These are phyloP conservation scores for Plasmodium fragile DNA, from an alignment of 169 alveolate genomes.

Conservation along the genomic window DNA sequence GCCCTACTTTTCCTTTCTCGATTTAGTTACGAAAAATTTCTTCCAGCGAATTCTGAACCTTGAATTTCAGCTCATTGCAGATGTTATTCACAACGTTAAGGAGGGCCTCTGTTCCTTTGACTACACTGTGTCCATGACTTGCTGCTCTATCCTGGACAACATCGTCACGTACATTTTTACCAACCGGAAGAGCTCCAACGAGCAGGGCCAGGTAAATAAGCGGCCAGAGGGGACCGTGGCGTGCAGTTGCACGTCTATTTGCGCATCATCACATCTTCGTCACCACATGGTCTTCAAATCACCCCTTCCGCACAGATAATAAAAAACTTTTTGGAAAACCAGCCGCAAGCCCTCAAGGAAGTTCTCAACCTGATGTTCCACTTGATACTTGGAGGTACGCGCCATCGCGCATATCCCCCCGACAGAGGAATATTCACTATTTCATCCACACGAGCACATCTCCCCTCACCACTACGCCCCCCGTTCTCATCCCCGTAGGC, in stretches of 20 bases:
- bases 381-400: conserved; percentile 86
- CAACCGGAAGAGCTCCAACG: conserved; percentile 70
- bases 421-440: background rate
- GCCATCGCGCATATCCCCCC: background rate
- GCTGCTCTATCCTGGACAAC: conserved; percentile 84
- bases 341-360: conserved; percentile 87
- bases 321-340: conserved; percentile 84
- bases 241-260: background rate
- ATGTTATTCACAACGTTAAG: conserved; percentile 79
- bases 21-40: conserved; percentile 89
- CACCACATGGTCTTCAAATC: background rate
- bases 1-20: conserved; percentile 91
- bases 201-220: conserved; percentile 61
- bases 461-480: background rate
- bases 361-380: conserved; percentile 88
- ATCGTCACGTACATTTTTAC: conserved; percentile 84
- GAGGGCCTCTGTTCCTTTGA: conserved; percentile 87
- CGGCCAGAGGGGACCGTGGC: background rate
- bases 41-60: conserved; percentile 84
- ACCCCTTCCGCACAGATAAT: conserved; percentile 77
- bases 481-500: conserved; percentile 75
- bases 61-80: conserved; percentile 79
- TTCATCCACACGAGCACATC: background rate
- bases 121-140: conserved; percentile 79
- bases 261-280: background rate